Base-by-base conservation (phyloP, 2,329 filamentous ascomycete genomes). In the Epichloe gansuensis region DNA sequence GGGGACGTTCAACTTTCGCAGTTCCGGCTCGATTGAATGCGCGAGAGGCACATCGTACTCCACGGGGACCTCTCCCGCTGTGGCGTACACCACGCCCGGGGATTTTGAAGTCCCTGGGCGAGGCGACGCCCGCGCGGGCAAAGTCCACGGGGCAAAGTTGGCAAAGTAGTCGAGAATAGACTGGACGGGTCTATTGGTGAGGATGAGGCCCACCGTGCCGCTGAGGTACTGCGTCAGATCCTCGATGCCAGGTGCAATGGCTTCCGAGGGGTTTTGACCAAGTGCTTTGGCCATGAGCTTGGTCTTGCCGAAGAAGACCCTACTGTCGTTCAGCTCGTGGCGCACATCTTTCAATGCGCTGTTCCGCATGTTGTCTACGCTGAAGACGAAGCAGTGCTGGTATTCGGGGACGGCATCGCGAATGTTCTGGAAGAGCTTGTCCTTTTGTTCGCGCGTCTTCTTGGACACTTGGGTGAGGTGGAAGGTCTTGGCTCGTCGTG, bases 201-300 rank as follows among this genome's bases (percentile, higher is more conserved):
- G 91, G 60, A 98, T 77, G 41, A 98, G 80, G 53, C 93, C 93
- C 55, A 96, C 88, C 62, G 86, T 85, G 64, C 93, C 93, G 60
- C 77, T 72, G 50, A 97, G 76, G 75, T 88, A 80, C 46, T 75
- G 74, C 21, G 79, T 73, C 54, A 96, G 81, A 57, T 74, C 72
- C 66, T 88, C 76, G 63, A 93, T 81, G 66, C 88, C 88, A 45
- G 87, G 81, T 60, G 88, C 86, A 70, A 87, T 80, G 72, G 91
- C 88, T 63, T 88, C 86, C 64, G 87, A 85, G 60, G 83, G 77
- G 51, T 77, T 83, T 58, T 80, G 80, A 65, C 93, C 93, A 28
- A 98, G 85, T 53, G 93, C 91, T 72, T 93, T 91, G 62, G 88
- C 84, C 90, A 97, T 97, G 69, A 98, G 91, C 74, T 97, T 97